These are phyloP conservation scores for Boletales sp. DNA, from an alignment of 768 basidiomycete species.

Conservation along the genomic window DNA sequence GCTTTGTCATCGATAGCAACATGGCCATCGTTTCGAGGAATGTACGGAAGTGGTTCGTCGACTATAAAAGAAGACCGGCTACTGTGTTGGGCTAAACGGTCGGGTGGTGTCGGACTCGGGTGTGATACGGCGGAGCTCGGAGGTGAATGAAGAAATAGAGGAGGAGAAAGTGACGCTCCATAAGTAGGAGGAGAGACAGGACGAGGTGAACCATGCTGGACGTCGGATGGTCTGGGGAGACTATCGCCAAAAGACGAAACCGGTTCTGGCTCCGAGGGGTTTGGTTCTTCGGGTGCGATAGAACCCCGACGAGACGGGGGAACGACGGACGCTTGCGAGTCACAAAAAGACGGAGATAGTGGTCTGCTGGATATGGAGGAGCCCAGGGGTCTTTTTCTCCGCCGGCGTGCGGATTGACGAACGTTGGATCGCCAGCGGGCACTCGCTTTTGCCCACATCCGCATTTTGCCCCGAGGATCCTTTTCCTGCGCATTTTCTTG, in stretches of 20 bases:
- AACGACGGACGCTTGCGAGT: constrained; percentile 7
- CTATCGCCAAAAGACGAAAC: neutral
- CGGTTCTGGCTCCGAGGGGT: constrained; percentile 3
- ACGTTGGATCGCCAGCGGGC: constrained; percentile 68
- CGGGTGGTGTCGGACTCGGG: constrained; percentile 10
- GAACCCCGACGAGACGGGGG: constrained; percentile 26
- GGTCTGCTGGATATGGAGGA: constrained; percentile 9
- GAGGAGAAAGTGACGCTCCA: constrained; percentile 28
- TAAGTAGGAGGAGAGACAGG: constrained; percentile 45
- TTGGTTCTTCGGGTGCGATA: constrained; percentile 10
- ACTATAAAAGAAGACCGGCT: constrained; percentile 1
- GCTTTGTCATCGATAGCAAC: constrained; percentile 65
- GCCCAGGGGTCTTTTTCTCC: constrained; percentile 31
- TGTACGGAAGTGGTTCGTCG: constrained; percentile 27
- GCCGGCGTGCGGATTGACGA: constrained; percentile 56
- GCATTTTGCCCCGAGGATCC: constrained; percentile 49
- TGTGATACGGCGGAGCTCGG: constrained; percentile 4
- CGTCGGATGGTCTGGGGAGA: constrained; percentile 1
- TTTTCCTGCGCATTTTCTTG: constrained; percentile 38
- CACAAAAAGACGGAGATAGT: constrained; percentile 16
- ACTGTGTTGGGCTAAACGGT: constrained; percentile 5
- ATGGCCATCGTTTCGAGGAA: constrained; percentile 44
- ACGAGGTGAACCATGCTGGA: constrained; percentile 13
- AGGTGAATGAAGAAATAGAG: constrained; percentile 5
- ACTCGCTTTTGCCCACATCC: constrained; percentile 61